Conservation (phyloP, 306 rosid genomes). For the Styphnolobium japonicum region DNA sequence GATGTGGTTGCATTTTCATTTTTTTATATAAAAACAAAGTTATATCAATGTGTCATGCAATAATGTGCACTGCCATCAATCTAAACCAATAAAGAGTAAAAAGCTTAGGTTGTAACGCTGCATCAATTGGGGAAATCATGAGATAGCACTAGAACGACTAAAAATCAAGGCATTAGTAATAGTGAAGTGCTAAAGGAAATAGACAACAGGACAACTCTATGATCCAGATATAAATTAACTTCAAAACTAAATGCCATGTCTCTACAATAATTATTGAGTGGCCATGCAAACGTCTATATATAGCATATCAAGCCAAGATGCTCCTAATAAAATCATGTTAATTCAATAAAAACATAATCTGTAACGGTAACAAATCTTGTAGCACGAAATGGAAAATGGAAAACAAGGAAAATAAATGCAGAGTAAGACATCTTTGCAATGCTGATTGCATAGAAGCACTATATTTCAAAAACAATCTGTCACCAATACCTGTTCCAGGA, state of each 20-base stretch:
- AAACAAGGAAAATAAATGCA: neutral
- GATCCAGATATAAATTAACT: neutral
- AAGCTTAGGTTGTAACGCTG: neutral
- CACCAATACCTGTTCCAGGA: slow-evolving; percentile 86
- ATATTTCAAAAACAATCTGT: slow-evolving; percentile 4
- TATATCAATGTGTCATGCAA: neutral
- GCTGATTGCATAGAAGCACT: neutral
- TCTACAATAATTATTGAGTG: neutral
- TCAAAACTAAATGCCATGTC: neutral
- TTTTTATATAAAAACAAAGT: neutral
- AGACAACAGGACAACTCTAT: neutral
- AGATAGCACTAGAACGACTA: neutral
- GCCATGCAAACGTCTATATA: neutral
- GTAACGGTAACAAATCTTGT: neutral
- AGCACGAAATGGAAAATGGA: neutral
- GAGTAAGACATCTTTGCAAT: neutral
- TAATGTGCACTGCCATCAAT: neutral
- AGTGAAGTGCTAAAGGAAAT: neutral
- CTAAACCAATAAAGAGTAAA: neutral
- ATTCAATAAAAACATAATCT: neutral
- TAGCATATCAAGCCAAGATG: neutral
- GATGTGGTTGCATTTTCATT: neutral
- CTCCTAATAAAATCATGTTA: neutral
- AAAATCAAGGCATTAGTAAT: neutral
- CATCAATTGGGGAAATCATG: neutral